These are phyloP conservation scores for Aspergillus tubingensis DNA, from an alignment of 2,329 filamentous ascomycete genomes.

Conservation along the genomic window DNA sequence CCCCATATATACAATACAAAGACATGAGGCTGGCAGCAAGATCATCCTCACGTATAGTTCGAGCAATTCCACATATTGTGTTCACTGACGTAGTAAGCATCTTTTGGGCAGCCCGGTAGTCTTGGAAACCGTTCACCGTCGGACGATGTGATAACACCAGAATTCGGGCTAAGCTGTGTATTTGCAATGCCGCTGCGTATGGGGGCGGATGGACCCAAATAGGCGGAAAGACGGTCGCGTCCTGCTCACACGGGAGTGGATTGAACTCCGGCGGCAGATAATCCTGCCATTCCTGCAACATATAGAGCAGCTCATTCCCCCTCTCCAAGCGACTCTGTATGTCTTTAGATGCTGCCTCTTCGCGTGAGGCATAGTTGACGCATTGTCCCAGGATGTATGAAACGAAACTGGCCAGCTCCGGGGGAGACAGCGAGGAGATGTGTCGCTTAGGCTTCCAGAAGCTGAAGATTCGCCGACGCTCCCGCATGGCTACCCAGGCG, in stretches of 20 bases:
- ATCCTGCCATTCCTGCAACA: slow-evolving; percentile 54
- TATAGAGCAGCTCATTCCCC: slow-evolving; percentile 49
- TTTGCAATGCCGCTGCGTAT: slow-evolving; percentile 53
- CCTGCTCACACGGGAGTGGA: slow-evolving; percentile 39
- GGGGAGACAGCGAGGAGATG: slow-evolving; percentile 51
- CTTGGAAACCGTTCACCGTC: slow-evolving; percentile 51
- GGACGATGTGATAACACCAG: slow-evolving; percentile 57
- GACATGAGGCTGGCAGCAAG: slow-evolving; percentile 24
- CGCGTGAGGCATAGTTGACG: slow-evolving; percentile 60
- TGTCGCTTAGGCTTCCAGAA: slow-evolving; percentile 59
- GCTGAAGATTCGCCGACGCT: slow-evolving; percentile 57
- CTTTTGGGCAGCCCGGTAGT: slow-evolving; percentile 40
- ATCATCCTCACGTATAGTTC: slow-evolving; percentile 23
- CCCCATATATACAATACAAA: slow-evolving; percentile 31
- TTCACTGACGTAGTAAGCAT: slow-evolving; percentile 24
- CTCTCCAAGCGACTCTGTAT: slow-evolving; percentile 48
- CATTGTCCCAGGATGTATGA: slow-evolving; percentile 59
- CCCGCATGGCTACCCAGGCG: slow-evolving; percentile 64
- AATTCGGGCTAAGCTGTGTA: slow-evolving; percentile 56
- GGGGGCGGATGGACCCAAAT: slow-evolving; percentile 56
- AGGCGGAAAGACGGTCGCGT: slow-evolving; percentile 44
- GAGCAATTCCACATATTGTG: slow-evolving; percentile 31
- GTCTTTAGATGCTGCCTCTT: slow-evolving; percentile 49
- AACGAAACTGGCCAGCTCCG: slow-evolving; percentile 57
- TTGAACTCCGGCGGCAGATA: slow-evolving; percentile 47